A percentile compares a stretch with the other conserved stretches of the same genome.
Conservation (phyloP, 2,329 filamentous ascomycete genomes). For the Fusarium protoensiforme region DNA sequence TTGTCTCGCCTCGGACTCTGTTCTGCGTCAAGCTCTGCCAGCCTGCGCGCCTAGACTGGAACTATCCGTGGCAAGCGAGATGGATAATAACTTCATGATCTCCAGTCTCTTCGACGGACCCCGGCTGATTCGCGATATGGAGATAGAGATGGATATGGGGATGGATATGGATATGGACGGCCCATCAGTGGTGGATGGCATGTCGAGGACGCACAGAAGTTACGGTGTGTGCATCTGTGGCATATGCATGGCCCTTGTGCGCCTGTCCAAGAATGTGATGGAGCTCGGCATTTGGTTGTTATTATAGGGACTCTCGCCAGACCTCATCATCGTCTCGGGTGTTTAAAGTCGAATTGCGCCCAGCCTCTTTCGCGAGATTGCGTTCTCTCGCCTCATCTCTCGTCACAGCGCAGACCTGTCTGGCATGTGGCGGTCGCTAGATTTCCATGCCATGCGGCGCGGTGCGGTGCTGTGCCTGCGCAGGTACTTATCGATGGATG, state of each 20-base stretch:
- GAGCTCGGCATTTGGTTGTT: constrained; percentile 21
- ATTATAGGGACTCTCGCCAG: not conserved
- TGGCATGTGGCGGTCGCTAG: constrained; percentile 40
- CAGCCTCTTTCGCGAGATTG: constrained; percentile 16
- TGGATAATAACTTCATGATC: constrained; percentile 29
- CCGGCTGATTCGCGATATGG: constrained; percentile 30
- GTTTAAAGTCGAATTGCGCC: constrained; percentile 14
- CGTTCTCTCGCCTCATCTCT: constrained; percentile 29
- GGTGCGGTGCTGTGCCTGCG: not conserved
- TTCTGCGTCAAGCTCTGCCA: constrained; percentile 11
- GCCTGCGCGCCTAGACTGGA: constrained; percentile 4
- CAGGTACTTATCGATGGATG: constrained; percentile 16
- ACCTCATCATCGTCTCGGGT: constrained; percentile 2
- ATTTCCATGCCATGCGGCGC: constrained; percentile 24
- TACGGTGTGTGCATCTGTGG: constrained; percentile 37
- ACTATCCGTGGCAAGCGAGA: constrained; percentile 31
- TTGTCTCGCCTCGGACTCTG: constrained; percentile 20
- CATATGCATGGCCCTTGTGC: constrained; percentile 18
- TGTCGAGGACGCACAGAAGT: constrained; percentile 35
- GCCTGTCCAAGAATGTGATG: constrained; percentile 28
- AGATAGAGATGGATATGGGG: not conserved
- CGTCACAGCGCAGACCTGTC: constrained; percentile 28
- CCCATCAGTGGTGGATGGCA: constrained; percentile 23
- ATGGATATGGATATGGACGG: not conserved
- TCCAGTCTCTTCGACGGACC: constrained; percentile 9